These are phyloP conservation scores for Hericium rajendrae DNA, from an alignment of 768 basidiomycete genomes.

Conservation along the genomic window DNA sequence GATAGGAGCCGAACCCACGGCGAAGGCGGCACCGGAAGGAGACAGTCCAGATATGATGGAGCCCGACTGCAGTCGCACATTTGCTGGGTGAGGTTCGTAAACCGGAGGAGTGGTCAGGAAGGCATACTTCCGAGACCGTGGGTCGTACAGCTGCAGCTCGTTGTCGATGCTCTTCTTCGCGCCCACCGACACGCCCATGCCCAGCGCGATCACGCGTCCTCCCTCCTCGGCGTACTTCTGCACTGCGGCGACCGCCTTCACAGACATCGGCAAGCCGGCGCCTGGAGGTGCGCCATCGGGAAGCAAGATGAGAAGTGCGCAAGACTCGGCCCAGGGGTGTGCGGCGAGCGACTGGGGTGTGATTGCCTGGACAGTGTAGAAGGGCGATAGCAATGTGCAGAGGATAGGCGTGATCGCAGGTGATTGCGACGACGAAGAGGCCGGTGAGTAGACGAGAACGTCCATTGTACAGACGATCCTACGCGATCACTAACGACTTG, in stretches of 20 bases:
- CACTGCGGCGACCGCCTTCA: constrained; percentile 36
- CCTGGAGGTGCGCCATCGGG: constrained; percentile 33
- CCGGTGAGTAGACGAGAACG: constrained; percentile 58
- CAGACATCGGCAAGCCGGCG: constrained; percentile 24
- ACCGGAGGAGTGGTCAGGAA: background rate
- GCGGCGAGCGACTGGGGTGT: constrained; percentile 43
- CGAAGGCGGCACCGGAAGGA: background rate
- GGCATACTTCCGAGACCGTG: constrained; percentile 23
- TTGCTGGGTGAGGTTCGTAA: background rate
- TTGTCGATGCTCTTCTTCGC: constrained; percentile 22
- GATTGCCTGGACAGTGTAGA: constrained; percentile 72
- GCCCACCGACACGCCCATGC: constrained; percentile 27
- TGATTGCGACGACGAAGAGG: constrained; percentile 20
- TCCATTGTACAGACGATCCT: constrained; percentile 36
- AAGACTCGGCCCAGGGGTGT: constrained; percentile 70
- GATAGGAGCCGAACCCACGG: background rate
- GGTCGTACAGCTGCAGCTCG: constrained; percentile 25
- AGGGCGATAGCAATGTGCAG: constrained; percentile 49
- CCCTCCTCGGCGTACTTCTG: constrained; percentile 54
- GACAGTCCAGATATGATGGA: background rate
- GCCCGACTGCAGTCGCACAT: background rate
- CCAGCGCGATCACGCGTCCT: constrained; percentile 62
- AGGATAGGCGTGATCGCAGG: constrained; percentile 24
- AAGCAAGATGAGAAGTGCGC: constrained; percentile 76
- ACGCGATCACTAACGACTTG: too few species aligned